phyloP scores from a whole-genome alignment of 139 green algal species.

The Chlamydomonas schloesseri region DNA sequence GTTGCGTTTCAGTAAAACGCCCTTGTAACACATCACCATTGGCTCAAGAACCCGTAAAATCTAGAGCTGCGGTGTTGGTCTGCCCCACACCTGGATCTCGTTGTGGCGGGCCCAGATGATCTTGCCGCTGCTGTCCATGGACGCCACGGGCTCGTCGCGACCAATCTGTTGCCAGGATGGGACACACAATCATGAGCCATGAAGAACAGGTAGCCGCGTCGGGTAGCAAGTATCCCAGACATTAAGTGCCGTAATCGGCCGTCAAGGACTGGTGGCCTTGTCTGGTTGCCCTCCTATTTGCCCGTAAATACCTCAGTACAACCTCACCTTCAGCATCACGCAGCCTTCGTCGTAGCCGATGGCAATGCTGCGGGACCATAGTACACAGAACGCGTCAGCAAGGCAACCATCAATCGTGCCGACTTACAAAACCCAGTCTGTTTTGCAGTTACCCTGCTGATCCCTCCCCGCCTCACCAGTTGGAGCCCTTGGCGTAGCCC shows the following conservation, averaged over 20 bases:
- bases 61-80: too few relatives aligned
- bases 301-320: too few relatives aligned
- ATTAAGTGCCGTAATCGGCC: too few relatives aligned
- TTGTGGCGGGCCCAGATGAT: conserved; percentile 83
- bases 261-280: too few relatives aligned
- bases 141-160: conserved; percentile 97
- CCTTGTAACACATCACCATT: too few relatives aligned
- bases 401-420: background rate
- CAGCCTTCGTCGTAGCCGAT: conserved; percentile 97
- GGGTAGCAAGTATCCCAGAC: too few relatives aligned
- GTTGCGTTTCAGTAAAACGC: too few relatives aligned
- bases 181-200: too few relatives aligned
- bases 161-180: conserved; percentile 56
- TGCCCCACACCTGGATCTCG: conserved; percentile 53
- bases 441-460: background rate
- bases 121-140: conserved; percentile 97
- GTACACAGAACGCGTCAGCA: background rate
- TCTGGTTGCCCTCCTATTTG: too few relatives aligned
- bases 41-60: too few relatives aligned
- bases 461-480: conserved; percentile 62
- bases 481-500: conserved; percentile 88
- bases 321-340: conserved; percentile 89
- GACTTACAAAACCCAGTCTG: too few relatives aligned
- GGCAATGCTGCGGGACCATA: conserved; percentile 62
- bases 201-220: too few relatives aligned